Evolutionary conservation across 352 stramenopile genomes (phyloP).

Genomic region (Blastocystis sp.): DNA sequence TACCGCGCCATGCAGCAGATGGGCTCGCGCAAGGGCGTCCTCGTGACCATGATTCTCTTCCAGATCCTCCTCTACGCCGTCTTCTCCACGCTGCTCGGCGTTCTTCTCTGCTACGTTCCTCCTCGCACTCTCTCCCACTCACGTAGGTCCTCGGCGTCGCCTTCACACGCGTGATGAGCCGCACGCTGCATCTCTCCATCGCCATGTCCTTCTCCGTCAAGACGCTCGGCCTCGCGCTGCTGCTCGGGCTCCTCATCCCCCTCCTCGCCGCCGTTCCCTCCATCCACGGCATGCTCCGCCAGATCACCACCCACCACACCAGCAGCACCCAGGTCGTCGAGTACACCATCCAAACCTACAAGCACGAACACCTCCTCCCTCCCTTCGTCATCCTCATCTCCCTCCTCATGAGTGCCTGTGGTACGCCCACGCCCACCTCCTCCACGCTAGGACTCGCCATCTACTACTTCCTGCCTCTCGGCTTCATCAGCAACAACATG

Average conservation of each 20-base stretch:
- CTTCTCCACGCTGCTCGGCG: neutral
- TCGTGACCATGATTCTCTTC: neutral
- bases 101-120: neutral
- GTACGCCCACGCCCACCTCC: neutral
- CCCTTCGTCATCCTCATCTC: neutral
- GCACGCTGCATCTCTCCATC: constrained; percentile 13
- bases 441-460: neutral
- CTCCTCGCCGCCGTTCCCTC: neutral
- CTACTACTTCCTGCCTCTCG: constrained; percentile 44
- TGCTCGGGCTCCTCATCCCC: neutral
- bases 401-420: neutral
- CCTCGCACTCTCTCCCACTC: neutral
- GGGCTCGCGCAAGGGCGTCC: neutral
- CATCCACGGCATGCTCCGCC: neutral
- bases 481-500: constrained; percentile 40
- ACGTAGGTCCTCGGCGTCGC: neutral
- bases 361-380: neutral
- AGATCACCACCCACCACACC: neutral
- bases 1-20: constrained; percentile 23
- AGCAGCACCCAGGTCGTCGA: constrained; percentile 21
- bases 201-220: constrained; percentile 2
- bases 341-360: neutral
- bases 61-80: constrained; percentile 13
- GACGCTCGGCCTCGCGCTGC: neutral
- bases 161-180: neutral